phyloP scores from a whole-genome alignment of 2,329 filamentous ascomycete genomes.

The Lachnellula subtilissima region DNA sequence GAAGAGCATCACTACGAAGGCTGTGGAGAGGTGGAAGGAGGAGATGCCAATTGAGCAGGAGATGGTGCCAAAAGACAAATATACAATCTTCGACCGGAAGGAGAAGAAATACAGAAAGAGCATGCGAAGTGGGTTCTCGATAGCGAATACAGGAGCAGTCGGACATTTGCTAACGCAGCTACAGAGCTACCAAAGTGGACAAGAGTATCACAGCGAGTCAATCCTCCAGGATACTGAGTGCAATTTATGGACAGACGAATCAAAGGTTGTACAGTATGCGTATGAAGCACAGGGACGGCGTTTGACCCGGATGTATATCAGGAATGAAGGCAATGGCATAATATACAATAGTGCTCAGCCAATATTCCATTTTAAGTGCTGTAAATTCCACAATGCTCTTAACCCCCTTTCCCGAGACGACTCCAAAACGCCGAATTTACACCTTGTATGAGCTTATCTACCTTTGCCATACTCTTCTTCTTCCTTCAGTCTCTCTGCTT shows the following conservation, averaged over 20 bases:
- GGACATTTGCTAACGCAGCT: constrained; percentile 10
- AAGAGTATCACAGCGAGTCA: constrained; percentile 86
- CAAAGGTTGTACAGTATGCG: constrained; percentile 21
- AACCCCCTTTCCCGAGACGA: constrained; percentile 23
- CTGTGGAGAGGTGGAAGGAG: constrained; percentile 83
- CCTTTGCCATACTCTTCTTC: constrained; percentile 56
- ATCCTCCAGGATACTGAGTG: constrained; percentile 80
- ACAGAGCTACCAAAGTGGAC: constrained; percentile 88
- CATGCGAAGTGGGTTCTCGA: constrained; percentile 73
- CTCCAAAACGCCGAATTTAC: constrained; percentile 13
- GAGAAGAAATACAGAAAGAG: constrained; percentile 94
- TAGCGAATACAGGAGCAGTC: background rate
- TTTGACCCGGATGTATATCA: constrained; percentile 23
- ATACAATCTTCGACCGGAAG: constrained; percentile 95
- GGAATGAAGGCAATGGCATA: constrained; percentile 23
- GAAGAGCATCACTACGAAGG: constrained; percentile 65
- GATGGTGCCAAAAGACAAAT: constrained; percentile 96
- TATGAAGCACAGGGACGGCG: constrained; percentile 25
- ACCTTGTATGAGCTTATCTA: constrained; percentile 36
- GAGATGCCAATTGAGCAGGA: constrained; percentile 95
- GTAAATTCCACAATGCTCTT: constrained; percentile 6
- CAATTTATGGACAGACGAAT: background rate
- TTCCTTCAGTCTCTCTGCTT: constrained; percentile 54
- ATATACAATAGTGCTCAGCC: background rate
- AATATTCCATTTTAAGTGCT: background rate